Percentiles rank a stretch among this genome's conserved stretches.
Conservation (phyloP, 192 early-diverging fungal genomes). For the Chytriomyces hyalinus region DNA sequence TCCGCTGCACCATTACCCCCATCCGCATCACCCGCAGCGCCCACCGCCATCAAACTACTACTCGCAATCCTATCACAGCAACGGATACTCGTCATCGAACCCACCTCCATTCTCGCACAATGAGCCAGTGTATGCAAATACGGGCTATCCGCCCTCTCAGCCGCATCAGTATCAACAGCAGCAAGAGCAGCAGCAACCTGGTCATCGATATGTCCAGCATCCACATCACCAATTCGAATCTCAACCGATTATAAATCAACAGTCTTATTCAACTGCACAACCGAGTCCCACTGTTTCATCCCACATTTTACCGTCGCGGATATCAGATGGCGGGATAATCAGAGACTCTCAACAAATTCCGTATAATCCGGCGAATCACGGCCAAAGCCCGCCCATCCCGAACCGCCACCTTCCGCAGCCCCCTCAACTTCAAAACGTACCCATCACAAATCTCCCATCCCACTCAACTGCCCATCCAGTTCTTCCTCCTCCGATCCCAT, state of each 20-base stretch:
- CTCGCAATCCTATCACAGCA: neutral
- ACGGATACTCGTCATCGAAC: too few species aligned
- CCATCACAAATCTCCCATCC: too few species aligned
- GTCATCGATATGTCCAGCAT: neutral
- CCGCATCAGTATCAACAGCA: slow-evolving; percentile 18
- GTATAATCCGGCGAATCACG: neutral
- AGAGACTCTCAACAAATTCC: neutral
- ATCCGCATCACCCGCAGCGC: neutral
- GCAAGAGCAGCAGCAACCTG: neutral
- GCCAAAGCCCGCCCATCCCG: neutral
- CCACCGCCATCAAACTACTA: neutral
- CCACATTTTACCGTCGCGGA: too few species aligned
- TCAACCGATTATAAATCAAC: neutral
- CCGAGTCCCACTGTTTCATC: neutral
- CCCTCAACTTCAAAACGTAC: neutral
- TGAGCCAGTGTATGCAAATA: neutral
- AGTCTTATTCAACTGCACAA: neutral
- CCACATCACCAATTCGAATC: neutral
- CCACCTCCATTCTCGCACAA: too few species aligned
- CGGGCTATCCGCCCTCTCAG: neutral
- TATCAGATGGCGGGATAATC: too few species aligned
- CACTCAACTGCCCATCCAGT: neutral
- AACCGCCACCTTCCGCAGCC: neutral
- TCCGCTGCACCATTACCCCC: neutral
- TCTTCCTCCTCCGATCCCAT: neutral